phyloP scores from a whole-genome alignment of 129 eudicot genomes.

The Cynara cardunculus region DNA sequence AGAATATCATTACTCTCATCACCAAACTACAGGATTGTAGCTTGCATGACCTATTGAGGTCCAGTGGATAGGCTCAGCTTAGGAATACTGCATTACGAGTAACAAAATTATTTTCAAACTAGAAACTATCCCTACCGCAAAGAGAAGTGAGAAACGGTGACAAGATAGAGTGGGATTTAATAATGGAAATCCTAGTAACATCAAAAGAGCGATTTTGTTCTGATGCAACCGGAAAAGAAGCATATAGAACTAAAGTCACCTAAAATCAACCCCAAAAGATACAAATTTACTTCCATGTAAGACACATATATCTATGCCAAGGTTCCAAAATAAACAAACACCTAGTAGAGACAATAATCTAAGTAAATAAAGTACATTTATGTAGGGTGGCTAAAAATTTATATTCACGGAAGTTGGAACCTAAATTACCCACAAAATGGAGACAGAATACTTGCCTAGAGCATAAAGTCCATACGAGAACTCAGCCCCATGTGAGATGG shows the following conservation, averaged over 20 bases:
- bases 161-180: background rate
- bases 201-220: background rate
- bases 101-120: background rate
- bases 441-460: conserved; percentile 53
- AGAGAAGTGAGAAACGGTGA: background rate
- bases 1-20: background rate
- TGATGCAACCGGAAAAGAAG: background rate
- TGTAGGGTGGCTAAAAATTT: background rate
- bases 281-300: background rate
- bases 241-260: background rate
- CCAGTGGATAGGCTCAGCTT: background rate
- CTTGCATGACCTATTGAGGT: background rate
- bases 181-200: background rate
- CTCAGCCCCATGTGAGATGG: conserved; percentile 29
- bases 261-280: background rate
- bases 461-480: conserved; percentile 20
- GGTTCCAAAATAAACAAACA: conserved; percentile 4
- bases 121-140: background rate
- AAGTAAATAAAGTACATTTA: conserved; percentile 5
- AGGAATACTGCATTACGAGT: background rate
- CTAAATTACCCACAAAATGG: conserved; percentile 31
- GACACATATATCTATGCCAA: background rate
- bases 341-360: background rate
- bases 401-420: conserved; percentile 4
- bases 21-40: background rate